phyloP scores from a whole-genome alignment of 2,329 filamentous ascomycete species.

The Cryphonectria naterciae region DNA sequence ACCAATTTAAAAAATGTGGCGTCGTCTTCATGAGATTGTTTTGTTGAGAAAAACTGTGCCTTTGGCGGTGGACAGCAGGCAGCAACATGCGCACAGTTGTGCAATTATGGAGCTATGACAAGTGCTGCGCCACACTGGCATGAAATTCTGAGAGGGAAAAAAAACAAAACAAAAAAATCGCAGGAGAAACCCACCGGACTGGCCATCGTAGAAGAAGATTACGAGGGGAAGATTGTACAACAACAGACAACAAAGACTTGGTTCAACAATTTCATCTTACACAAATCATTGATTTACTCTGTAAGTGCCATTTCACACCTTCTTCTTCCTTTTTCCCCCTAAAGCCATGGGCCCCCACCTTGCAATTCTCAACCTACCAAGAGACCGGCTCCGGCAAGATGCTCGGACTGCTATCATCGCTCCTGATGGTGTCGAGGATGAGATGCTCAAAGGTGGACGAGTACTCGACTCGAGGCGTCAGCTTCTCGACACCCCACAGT shows the following conservation, averaged over 20 bases:
- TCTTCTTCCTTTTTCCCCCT: too few species aligned
- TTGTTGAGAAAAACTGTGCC: background rate
- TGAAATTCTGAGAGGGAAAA: too few species aligned
- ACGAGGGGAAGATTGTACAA: background rate
- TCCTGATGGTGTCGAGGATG: constrained; percentile 21
- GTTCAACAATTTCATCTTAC: too few species aligned
- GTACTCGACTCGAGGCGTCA: constrained; percentile 29
- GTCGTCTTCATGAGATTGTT: background rate
- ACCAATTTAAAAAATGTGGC: background rate
- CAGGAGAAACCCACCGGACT: too few species aligned
- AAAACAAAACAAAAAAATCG: too few species aligned
- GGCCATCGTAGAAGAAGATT: background rate
- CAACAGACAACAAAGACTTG: too few species aligned
- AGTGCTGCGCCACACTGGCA: background rate
- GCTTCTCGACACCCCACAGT: constrained; percentile 39
- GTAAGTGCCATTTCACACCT: too few species aligned
- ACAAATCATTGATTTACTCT: background rate
- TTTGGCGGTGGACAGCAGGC: background rate
- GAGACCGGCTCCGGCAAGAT: constrained; percentile 17
- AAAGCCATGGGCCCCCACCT: too few species aligned
- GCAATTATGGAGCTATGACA: background rate
- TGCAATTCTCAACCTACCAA: constrained; percentile 11
- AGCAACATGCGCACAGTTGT: background rate
- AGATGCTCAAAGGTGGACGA: constrained; percentile 27
- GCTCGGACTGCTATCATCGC: constrained; percentile 16